Percentiles rank a stretch among this genome's conserved stretches.
These are phyloP conservation scores for Pelargonium myrrhifolium DNA, from an alignment of 441 rosid species.

Conservation along the genomic window DNA sequence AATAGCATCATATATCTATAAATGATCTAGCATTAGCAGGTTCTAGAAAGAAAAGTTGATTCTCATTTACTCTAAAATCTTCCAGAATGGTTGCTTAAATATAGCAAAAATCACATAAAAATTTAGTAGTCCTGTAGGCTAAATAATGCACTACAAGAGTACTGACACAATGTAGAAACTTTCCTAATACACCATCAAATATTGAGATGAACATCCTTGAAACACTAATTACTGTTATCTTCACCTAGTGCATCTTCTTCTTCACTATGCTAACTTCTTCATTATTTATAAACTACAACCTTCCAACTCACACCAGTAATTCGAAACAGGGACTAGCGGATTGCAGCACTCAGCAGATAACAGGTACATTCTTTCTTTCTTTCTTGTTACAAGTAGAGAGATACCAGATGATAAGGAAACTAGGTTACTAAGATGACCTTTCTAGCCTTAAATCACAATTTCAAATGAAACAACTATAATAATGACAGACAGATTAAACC, in stretches of 20 bases:
- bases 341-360: not conserved
- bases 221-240: not conserved
- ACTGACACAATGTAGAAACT: not conserved
- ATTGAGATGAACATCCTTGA: not conserved
- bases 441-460: not conserved
- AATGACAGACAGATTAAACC: not conserved
- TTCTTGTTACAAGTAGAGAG: not conserved
- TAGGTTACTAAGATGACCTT: not conserved
- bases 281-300: not conserved
- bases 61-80: not conserved
- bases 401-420: not conserved
- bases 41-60: too few species aligned
- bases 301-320: not conserved
- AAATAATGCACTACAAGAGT: not conserved
- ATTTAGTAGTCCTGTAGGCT: constrained; percentile 3
- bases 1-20: not conserved
- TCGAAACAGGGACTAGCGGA: not conserved
- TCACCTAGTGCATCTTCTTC: constrained; percentile 1
- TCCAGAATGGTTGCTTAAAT: not conserved
- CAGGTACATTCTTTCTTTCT: not conserved
- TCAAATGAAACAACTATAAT: not conserved
- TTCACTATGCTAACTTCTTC: not conserved
- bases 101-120: not conserved
- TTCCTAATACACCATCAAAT: not conserved
- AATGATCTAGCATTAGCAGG: not conserved